Conservation (phyloP, 1,139 yeast genomes). For the Saccharomycopsis hybrid region DNA sequence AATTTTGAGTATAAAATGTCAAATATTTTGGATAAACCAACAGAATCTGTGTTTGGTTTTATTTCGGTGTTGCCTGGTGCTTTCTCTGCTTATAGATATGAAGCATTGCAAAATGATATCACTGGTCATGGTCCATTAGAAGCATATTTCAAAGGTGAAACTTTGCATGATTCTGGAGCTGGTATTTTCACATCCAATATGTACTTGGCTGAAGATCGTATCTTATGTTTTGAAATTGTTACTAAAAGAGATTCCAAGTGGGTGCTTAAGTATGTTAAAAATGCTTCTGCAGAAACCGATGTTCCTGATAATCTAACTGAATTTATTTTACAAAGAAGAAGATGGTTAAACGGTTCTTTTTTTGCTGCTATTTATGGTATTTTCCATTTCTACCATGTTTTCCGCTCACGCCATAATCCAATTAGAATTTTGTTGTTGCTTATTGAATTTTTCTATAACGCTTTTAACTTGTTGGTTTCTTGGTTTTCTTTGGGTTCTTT, state of each 20-base stretch:
- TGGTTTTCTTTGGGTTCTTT: slow-evolving; percentile 79
- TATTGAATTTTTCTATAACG: slow-evolving; percentile 65
- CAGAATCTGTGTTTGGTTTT: slow-evolving; percentile 78
- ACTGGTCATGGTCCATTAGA: slow-evolving; percentile 68
- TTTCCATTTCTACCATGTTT: slow-evolving; percentile 63
- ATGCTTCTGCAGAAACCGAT: slow-evolving; percentile 78
- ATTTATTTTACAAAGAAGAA: slow-evolving; percentile 68
- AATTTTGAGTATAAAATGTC: slow-evolving; percentile 82
- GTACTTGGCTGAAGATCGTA: slow-evolving; percentile 84
- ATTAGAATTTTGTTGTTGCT: slow-evolving; percentile 57
- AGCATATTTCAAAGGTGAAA: slow-evolving; percentile 75
- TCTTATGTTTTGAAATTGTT: slow-evolving; percentile 73
- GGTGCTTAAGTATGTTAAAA: slow-evolving; percentile 64
- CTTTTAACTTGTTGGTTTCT: slow-evolving; percentile 57
- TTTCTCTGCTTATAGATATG: slow-evolving; percentile 74
- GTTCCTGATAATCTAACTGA: slow-evolving; percentile 72
- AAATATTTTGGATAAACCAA: slow-evolving; percentile 75
- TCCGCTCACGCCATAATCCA: slow-evolving; percentile 63
- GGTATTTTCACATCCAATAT: slow-evolving; percentile 77
- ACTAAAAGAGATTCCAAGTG: slow-evolving; percentile 61
- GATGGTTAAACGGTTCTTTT: slow-evolving; percentile 83
- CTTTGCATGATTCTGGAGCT: slow-evolving; percentile 46
- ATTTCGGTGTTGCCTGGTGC: slow-evolving; percentile 84
- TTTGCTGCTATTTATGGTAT: slow-evolving; percentile 77
- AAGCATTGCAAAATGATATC: slow-evolving; percentile 56